phyloP scores from a whole-genome alignment of 345 rosid species.

The Cochlearia excelsa region DNA sequence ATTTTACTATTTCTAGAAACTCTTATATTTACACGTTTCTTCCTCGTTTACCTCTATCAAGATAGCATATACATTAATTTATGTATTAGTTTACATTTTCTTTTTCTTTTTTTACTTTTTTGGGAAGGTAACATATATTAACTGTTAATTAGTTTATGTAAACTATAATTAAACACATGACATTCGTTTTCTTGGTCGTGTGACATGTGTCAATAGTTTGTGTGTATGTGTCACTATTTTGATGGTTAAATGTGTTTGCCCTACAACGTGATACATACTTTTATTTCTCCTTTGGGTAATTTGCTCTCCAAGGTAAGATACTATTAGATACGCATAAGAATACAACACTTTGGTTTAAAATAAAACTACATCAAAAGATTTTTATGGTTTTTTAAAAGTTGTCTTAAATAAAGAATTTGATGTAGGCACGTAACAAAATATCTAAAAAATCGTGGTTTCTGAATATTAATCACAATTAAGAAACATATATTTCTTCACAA shows the following conservation, averaged over 20 bases:
- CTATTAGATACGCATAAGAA: not conserved
- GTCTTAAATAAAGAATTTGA: constrained; percentile 9
- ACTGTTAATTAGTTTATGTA: too few species aligned
- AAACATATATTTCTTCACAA: constrained; percentile 22
- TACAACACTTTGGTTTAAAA: not conserved
- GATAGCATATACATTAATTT: not conserved
- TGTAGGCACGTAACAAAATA: constrained; percentile 4
- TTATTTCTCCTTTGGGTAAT: constrained; percentile 12
- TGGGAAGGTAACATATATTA: too few species aligned
- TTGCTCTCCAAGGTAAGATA: constrained; percentile 25
- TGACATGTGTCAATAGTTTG: constrained; percentile 37
- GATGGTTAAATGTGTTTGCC: constrained; percentile 7
- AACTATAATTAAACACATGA: not conserved
- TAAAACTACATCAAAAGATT: too few species aligned
- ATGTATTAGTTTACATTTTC: not conserved
- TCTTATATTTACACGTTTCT: constrained; percentile 28
- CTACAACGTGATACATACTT: constrained; percentile 6
- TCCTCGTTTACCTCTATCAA: constrained; percentile 11
- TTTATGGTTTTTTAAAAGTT: not conserved
- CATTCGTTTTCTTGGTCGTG: not conserved
- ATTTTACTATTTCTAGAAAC: constrained; percentile 27
- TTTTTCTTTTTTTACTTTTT: too few species aligned
- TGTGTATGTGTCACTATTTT: constrained; percentile 3
- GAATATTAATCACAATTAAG: constrained; percentile 16
- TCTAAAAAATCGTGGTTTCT: not conserved